Evolutionary conservation across 176 grass and related monocot species (phyloP).

Genomic region (Bolboschoenus planiculmis): DNA sequence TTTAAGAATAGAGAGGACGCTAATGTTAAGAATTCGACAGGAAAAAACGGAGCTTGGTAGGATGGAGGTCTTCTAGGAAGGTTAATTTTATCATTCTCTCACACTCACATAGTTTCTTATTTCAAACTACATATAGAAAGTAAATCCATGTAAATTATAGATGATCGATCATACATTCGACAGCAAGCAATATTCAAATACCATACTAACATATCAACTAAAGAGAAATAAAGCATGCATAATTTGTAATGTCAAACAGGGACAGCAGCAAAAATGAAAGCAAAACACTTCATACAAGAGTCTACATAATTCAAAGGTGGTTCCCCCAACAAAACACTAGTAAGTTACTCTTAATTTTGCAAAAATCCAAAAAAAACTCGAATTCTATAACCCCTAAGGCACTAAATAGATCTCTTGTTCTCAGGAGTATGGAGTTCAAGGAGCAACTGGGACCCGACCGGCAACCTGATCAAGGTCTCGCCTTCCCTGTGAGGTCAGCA

Average conservation of each 20-base stretch:
- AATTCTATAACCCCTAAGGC: not conserved
- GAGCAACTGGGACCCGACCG: slow-evolving; percentile 31
- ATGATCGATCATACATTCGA: too few relatives aligned
- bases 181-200: not conserved
- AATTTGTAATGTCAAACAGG: not conserved
- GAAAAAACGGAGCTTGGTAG: too few relatives aligned
- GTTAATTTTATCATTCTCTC: too few relatives aligned
- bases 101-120: too few relatives aligned
- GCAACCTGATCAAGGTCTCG: slow-evolving; percentile 73
- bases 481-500: slow-evolving; percentile 69
- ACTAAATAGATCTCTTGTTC: not conserved
- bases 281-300: not conserved
- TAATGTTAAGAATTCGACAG: too few relatives aligned
- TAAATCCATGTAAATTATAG: too few relatives aligned
- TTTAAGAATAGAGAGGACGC: too few relatives aligned
- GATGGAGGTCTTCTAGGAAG: too few relatives aligned
- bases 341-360: not conserved
- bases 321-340: not conserved
- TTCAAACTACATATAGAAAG: too few relatives aligned
- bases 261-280: not conserved
- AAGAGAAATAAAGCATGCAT: not conserved
- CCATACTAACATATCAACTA: not conserved
- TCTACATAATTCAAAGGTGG: not conserved
- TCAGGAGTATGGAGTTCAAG: slow-evolving; percentile 17
- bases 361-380: not conserved